phyloP scores from a whole-genome alignment of 1,139 yeast genomes.

The Zygoascus hellenicus region DNA sequence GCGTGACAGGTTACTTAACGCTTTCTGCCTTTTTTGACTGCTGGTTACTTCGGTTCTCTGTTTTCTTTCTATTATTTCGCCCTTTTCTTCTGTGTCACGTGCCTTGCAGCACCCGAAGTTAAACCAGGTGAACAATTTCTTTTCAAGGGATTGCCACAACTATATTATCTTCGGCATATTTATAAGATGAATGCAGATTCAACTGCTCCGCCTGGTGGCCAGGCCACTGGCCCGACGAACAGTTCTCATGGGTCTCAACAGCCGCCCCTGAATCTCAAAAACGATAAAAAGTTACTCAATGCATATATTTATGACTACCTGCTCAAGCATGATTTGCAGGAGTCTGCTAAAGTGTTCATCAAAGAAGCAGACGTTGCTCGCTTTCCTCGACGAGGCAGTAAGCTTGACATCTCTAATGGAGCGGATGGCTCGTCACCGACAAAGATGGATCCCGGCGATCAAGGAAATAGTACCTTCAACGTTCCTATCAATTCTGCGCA shows the following conservation, averaged over 20 bases:
- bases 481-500: conserved; percentile 60
- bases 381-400: conserved; percentile 2
- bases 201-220: background rate
- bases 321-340: conserved; percentile 62
- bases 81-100: too few relatives aligned
- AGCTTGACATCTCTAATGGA: conserved; percentile 4
- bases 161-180: background rate
- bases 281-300: conserved; percentile 58
- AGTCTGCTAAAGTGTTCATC: conserved; percentile 66
- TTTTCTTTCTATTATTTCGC: too few relatives aligned
- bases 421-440: conserved; percentile 2
- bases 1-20: too few relatives aligned
- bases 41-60: too few relatives aligned
- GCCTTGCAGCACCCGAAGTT: too few relatives aligned
- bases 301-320: conserved; percentile 85
- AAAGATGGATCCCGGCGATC: conserved; percentile 2
- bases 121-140: too few relatives aligned
- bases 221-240: too few relatives aligned
- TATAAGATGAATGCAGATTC: conserved; percentile 4
- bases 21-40: too few relatives aligned
- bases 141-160: too few relatives aligned
- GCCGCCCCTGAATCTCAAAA: conserved; percentile 12
- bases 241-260: background rate
- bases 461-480: conserved; percentile 20
- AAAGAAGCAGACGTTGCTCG: conserved; percentile 55